phyloP scores from a whole-genome alignment of 345 rosid genomes.

The Gossypium rotundifolium region DNA sequence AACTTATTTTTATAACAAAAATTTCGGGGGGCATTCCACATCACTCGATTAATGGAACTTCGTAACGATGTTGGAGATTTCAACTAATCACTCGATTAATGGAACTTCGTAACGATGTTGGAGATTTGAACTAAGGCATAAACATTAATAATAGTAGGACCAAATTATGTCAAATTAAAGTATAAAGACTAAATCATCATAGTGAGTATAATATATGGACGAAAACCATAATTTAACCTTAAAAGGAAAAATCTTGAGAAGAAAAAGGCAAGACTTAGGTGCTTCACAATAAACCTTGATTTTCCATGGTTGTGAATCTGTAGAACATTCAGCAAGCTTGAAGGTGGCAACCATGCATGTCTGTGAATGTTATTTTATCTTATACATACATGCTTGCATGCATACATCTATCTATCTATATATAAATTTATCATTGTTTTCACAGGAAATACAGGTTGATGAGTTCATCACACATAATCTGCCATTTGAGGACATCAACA shows the following conservation, averaged over 20 bases:
- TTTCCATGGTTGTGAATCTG: background rate
- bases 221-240: too few relatives aligned
- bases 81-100: background rate
- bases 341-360: background rate
- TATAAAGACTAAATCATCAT: too few relatives aligned
- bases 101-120: background rate
- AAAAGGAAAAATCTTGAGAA: too few relatives aligned
- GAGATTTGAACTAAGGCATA: background rate
- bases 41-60: background rate
- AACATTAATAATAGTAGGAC: too few relatives aligned
- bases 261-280: background rate
- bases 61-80: background rate
- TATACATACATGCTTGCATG: rapidly evolving
- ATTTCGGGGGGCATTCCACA: background rate
- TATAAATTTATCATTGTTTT: background rate
- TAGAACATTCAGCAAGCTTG: background rate
- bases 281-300: background rate
- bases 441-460: constrained; percentile 71
- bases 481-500: constrained; percentile 61
- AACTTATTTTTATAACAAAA: too few relatives aligned
- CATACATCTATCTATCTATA: background rate
- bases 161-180: too few relatives aligned
- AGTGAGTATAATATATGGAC: too few relatives aligned
- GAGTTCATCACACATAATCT: constrained; percentile 68
- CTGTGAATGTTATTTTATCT: too few relatives aligned